Evolutionary conservation across 306 rosid genomes (phyloP).

Genomic region (Cucurbita moschata): DNA sequence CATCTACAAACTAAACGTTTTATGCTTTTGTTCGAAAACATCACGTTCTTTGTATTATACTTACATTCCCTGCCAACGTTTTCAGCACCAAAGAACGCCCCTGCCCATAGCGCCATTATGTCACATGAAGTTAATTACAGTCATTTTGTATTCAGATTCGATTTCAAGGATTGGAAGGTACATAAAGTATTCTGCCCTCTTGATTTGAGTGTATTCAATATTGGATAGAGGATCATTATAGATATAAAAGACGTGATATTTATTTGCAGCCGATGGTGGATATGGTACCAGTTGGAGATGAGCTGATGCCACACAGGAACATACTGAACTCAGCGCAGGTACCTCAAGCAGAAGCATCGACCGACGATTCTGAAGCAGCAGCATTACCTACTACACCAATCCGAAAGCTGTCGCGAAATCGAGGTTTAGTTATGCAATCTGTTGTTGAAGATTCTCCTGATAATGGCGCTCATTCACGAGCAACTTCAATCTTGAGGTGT

Average conservation of each 20-base stretch:
- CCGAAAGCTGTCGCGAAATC: slow-evolving; percentile 45
- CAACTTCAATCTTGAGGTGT: slow-evolving; percentile 30
- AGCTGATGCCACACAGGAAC: slow-evolving; percentile 54
- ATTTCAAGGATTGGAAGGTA: slow-evolving; percentile 87
- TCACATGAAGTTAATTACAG: slow-evolving; percentile 38
- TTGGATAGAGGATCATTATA: neutral
- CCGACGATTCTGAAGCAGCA: slow-evolving; percentile 10
- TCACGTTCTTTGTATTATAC: neutral
- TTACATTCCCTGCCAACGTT: neutral
- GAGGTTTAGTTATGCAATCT: slow-evolving; percentile 35
- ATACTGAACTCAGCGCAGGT: slow-evolving; percentile 3
- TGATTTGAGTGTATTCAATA: neutral
- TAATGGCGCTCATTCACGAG: slow-evolving; percentile 11
- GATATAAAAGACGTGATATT: neutral
- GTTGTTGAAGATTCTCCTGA: slow-evolving; percentile 45
- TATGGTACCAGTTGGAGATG: slow-evolving; percentile 42
- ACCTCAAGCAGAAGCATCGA: slow-evolving; percentile 13
- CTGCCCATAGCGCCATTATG: slow-evolving; percentile 28
- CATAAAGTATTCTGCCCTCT: neutral
- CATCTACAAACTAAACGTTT: neutral
- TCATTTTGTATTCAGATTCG: slow-evolving; percentile 73
- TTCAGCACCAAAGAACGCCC: slow-evolving; percentile 72
- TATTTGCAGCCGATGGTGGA: slow-evolving; percentile 48
- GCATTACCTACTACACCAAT: slow-evolving; percentile 35
- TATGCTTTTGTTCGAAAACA: neutral